Base-by-base conservation (phyloP, 2,329 filamentous ascomycete genomes). In the Sclerotinia trifoliorum region DNA sequence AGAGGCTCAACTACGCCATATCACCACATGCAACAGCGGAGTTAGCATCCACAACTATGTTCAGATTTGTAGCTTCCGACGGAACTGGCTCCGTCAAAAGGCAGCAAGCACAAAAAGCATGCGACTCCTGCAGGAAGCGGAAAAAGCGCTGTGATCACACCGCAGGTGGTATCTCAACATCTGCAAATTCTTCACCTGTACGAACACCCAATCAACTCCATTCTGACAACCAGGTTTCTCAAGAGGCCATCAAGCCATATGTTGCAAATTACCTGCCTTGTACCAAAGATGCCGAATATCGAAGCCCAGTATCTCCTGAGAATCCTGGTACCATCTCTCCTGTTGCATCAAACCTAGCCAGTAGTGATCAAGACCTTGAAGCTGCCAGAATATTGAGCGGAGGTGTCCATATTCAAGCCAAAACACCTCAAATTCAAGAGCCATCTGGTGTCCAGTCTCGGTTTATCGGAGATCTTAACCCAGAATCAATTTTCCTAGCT, bases 381-480 rank as follows among this genome's bases (percentile, higher is more conserved):
- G 65, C 57, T 63, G 65, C 65, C n/a, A 63, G 65, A 32, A 67
- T 67, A 44, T 54, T 67, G 13, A 67, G 65, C 35, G 65, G 65
- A 17, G 57, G 65, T 26, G 29, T 39, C 11, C 57, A 62, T 55
- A 54, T 54, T 42, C 65, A 57, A 64, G 24, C 68, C 15, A 61
- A 19, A 32, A 17, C 49, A 24, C 44, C 57, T 32, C 29, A 67
- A 49, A 29, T 21, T 24, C 62, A 49, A 48, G 52, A 55, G 10
- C 17, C 55, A 26, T 19, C 67, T 26, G 17, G 32, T 46, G 56
- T n/a, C 24, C 63, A 68, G 29, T 56, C 71, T 17, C 83, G 85
- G 8, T 88, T 87, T 66, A 82, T 88, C 49, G 85, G 85, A 24
- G 85, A 88, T 72, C 73, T 87, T 39, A 88, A 86, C 71, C 86